A percentile compares a stretch with the other conserved stretches of the same genome.
phyloP scores from a whole-genome alignment of 352 stramenopile genomes.

The Labyrinthula sp. region DNA sequence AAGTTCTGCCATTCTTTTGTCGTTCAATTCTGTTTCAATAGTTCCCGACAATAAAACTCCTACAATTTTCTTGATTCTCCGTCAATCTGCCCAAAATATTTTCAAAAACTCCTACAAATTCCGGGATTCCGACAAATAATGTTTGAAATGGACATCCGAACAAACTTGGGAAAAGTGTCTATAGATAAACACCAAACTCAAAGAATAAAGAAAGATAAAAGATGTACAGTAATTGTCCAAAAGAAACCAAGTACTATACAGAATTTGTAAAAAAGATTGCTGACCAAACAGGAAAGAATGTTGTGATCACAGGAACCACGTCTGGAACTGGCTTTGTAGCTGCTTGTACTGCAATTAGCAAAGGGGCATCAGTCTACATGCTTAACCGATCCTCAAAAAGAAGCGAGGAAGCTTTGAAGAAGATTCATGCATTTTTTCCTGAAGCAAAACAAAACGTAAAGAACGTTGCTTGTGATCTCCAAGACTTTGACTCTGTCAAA shows the following conservation, averaged over 20 bases:
- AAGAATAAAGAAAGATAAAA: too few relatives aligned
- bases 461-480: conserved; percentile 38
- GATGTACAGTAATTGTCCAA: too few relatives aligned
- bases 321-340: conserved; percentile 34
- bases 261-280: conserved; percentile 31
- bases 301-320: conserved; percentile 41
- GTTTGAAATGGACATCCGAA: too few relatives aligned
- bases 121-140: too few relatives aligned
- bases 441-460: conserved; percentile 32
- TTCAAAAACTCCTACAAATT: too few relatives aligned
- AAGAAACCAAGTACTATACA: conserved; percentile 8
- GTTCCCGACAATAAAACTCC: too few relatives aligned
- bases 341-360: conserved; percentile 31
- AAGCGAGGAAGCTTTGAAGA: conserved; percentile 16
- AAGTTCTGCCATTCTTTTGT: too few relatives aligned
- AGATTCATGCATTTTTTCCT: conserved; percentile 20
- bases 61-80: too few relatives aligned
- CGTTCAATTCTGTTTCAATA: too few relatives aligned
- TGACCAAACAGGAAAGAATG: conserved; percentile 36
- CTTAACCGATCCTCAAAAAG: conserved; percentile 39
- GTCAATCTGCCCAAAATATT: too few relatives aligned
- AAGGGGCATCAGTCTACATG: conserved; percentile 33
- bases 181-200: too few relatives aligned
- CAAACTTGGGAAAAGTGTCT: too few relatives aligned
- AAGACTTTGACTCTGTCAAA: conserved; percentile 36